phyloP scores from a whole-genome alignment of 1,139 yeast genomes.

The Yamadazyma dendronema region DNA sequence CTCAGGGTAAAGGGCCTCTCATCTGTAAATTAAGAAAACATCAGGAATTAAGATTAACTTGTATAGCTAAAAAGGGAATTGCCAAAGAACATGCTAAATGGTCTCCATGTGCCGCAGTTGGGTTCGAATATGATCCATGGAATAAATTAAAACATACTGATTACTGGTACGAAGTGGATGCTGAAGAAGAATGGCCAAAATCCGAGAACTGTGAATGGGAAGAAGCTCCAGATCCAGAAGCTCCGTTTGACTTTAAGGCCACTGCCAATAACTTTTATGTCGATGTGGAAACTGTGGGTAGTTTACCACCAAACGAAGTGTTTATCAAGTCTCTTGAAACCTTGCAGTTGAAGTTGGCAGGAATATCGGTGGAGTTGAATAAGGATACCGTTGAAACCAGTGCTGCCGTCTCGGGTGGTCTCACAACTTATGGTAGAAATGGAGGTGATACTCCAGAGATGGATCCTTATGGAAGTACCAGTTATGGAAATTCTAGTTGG shows the following conservation, averaged over 20 bases:
- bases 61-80: conserved; percentile 97
- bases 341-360: conserved; percentile 86
- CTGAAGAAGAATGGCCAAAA: conserved; percentile 90
- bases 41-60: conserved; percentile 83
- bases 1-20: conserved; percentile 75
- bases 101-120: conserved; percentile 97
- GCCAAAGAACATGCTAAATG: conserved; percentile 98
- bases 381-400: conserved; percentile 54
- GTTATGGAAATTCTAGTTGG: conserved; percentile 43
- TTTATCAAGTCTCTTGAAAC: conserved; percentile 80
- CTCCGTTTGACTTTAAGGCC: conserved; percentile 81
- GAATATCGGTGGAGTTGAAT: conserved; percentile 78
- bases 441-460: conserved; percentile 39
- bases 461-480: conserved; percentile 43
- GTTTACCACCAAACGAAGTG: conserved; percentile 84
- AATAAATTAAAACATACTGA: conserved; percentile 94
- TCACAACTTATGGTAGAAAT: conserved; percentile 50
- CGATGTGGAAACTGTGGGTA: conserved; percentile 91
- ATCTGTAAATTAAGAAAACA: conserved; percentile 90
- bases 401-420: conserved; percentile 43
- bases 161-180: conserved; percentile 91
- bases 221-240: conserved; percentile 90
- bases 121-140: conserved; percentile 99
- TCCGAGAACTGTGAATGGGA: conserved; percentile 91
- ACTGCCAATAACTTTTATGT: conserved; percentile 78